These are phyloP conservation scores for Ophiostoma angusticollis DNA, from an alignment of 2,329 filamentous ascomycete genomes.

Conservation along the genomic window DNA sequence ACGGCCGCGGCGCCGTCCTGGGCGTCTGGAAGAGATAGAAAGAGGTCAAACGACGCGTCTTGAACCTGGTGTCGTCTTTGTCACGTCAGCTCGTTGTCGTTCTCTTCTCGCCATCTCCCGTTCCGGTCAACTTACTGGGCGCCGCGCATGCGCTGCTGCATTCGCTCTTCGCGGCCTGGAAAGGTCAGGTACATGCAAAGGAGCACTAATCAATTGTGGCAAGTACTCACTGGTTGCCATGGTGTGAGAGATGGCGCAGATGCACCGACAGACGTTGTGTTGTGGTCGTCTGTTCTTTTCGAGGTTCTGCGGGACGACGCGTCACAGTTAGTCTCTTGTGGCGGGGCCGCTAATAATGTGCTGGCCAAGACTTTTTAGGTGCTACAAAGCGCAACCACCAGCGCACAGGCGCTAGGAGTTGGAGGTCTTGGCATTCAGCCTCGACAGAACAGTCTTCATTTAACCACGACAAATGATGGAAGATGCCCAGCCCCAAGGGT, in stretches of 20 bases:
- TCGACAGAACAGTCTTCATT: too few species aligned
- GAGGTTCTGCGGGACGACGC: too few species aligned
- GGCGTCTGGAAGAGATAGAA: constrained; percentile 21
- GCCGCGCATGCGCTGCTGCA: constrained; percentile 52
- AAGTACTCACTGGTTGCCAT: constrained; percentile 24
- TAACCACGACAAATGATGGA: too few species aligned
- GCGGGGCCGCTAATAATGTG: too few species aligned
- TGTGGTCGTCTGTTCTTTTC: too few species aligned
- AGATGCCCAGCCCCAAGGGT: too few species aligned
- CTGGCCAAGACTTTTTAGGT: constrained; percentile 7
- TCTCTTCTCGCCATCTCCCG: background rate
- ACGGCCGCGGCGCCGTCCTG: constrained; percentile 8
- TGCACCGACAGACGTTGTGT: too few species aligned
- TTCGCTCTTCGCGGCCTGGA: constrained; percentile 45
- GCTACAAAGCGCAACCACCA: too few species aligned
- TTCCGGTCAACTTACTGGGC: constrained; percentile 37
- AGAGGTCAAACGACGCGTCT: constrained; percentile 46
- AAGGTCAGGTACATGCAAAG: background rate
- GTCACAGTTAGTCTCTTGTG: too few species aligned
- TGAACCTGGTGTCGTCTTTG: constrained; percentile 42
- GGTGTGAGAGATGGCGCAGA: background rate
- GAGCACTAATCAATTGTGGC: background rate
- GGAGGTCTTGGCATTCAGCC: background rate
- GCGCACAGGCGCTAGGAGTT: too few species aligned
- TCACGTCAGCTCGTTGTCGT: background rate